Evolutionary conservation across 2,329 filamentous ascomycete species (phyloP).

Genomic region (Pyrenochaeta sp.): DNA sequence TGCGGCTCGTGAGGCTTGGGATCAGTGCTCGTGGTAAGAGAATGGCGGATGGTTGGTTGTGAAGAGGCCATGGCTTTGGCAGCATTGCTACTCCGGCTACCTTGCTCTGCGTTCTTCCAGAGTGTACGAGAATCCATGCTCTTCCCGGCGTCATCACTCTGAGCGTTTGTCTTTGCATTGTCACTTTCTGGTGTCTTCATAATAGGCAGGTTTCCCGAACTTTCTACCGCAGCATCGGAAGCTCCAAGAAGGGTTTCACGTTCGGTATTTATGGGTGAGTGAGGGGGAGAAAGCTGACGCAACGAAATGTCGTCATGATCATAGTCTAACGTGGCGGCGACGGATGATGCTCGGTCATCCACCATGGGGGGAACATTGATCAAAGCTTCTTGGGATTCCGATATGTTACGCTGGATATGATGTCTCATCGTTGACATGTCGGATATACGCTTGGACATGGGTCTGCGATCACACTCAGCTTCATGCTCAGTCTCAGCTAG

Average conservation of each 20-base stretch:
- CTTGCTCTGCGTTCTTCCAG: neutral
- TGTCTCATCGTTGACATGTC: slow-evolving; percentile 41
- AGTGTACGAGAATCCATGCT: neutral
- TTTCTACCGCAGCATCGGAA: neutral
- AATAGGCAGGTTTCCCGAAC: neutral
- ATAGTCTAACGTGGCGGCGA: slow-evolving; percentile 67
- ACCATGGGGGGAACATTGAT: slow-evolving; percentile 45
- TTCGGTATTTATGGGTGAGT: slow-evolving; percentile 34
- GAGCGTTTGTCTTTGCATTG: neutral
- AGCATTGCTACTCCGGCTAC: neutral
- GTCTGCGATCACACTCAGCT: slow-evolving; percentile 24
- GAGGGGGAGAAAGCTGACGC: slow-evolving; percentile 37
- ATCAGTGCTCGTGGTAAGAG: slow-evolving; percentile 43
- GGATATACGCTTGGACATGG: slow-evolving; percentile 48
- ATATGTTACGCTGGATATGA: slow-evolving; percentile 24
- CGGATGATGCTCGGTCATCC: slow-evolving; percentile 57
- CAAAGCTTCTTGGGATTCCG: slow-evolving; percentile 49
- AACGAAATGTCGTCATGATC: slow-evolving; percentile 55
- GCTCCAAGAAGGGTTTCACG: slow-evolving; percentile 5
- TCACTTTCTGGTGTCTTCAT: neutral
- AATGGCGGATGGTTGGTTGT: slow-evolving; percentile 18
- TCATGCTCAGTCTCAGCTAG: slow-evolving; percentile 35
- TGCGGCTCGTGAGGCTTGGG: slow-evolving; percentile 30
- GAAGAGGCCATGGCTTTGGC: neutral
- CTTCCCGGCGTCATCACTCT: neutral